Evolutionary conservation across 2,329 filamentous ascomycete species (phyloP).

Genomic region (Neonectria magnoliae): DNA sequence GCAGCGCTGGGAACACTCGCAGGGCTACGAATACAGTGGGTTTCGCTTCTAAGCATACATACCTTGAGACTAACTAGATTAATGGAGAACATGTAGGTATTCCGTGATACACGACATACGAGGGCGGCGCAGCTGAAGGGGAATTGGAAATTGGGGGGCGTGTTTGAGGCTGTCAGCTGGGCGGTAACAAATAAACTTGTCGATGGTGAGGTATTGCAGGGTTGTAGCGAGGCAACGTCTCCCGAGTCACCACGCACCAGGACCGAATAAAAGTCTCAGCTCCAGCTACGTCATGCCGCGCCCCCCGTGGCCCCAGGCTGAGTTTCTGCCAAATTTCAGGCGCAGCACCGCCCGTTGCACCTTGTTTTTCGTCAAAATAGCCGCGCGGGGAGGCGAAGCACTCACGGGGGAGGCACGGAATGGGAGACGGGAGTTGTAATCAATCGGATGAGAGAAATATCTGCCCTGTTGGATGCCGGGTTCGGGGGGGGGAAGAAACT

Average conservation of each 20-base stretch:
- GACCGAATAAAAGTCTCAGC: constrained; percentile 3
- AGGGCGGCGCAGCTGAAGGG: background rate
- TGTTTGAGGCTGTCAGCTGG: background rate
- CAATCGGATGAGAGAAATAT: background rate
- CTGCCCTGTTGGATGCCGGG: constrained; percentile 8
- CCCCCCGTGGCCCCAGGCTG: constrained; percentile 9
- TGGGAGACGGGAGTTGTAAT: background rate
- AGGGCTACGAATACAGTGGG: background rate
- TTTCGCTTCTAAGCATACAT: background rate
- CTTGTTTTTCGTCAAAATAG: background rate
- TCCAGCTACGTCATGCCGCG: constrained; percentile 37
- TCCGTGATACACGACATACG: background rate
- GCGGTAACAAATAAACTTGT: background rate
- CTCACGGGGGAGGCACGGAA: background rate
- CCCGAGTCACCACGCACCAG: background rate
- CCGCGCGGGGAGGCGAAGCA: background rate
- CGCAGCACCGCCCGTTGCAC: background rate
- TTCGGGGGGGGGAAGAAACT: background rate
- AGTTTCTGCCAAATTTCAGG: constrained; percentile 13
- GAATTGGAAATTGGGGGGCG: background rate
- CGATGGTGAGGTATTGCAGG: background rate
- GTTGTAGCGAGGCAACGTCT: background rate
- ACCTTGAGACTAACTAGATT: background rate
- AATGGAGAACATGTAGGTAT: background rate
- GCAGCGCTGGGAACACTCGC: background rate